These are phyloP conservation scores for Mucor plumbeus DNA, from an alignment of 371 early-diverging fungal genomes.

Conservation along the genomic window DNA sequence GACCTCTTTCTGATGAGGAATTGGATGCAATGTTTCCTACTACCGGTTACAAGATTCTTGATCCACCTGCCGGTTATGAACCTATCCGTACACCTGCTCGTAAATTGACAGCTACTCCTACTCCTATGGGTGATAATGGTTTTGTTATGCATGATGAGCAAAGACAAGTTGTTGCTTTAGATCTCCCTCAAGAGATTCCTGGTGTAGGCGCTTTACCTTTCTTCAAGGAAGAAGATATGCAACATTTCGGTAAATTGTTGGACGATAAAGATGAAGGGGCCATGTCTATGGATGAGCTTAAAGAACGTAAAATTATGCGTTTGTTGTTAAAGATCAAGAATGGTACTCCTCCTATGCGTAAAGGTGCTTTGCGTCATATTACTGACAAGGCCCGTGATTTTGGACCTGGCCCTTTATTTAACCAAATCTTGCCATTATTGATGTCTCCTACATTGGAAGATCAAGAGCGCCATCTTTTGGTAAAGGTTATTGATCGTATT, in stretches of 20 bases:
- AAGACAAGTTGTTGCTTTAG: constrained; percentile 60
- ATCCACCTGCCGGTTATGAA: constrained; percentile 87
- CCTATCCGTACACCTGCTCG: constrained; percentile 97
- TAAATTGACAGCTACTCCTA: constrained; percentile 93
- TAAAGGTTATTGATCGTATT: constrained; percentile 97
- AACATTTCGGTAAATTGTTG: constrained; percentile 92
- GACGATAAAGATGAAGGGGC: constrained; percentile 86
- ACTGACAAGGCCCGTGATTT: constrained; percentile 96
- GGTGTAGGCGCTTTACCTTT: constrained; percentile 91
- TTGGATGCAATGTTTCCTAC: constrained; percentile 92
- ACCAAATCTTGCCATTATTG: constrained; percentile 93
- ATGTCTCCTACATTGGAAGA: constrained; percentile 97
- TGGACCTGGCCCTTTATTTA: constrained; percentile 95
- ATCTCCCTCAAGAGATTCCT: constrained; percentile 86
- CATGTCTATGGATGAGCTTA: constrained; percentile 87
- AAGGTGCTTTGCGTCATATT: constrained; percentile 90
- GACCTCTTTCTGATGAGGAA: constrained; percentile 89
- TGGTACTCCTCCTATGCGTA: constrained; percentile 95
- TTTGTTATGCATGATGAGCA: constrained; percentile 88
- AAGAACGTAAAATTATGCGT: constrained; percentile 96
- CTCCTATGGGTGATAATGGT: constrained; percentile 82
- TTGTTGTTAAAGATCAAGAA: constrained; percentile 96
- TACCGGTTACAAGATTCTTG: constrained; percentile 91
- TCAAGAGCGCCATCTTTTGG: constrained; percentile 96
- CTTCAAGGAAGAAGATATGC: constrained; percentile 96